Evolutionary conservation across 1,284 basidiomycete species (phyloP).

Genomic region (Marasmius tenuissimus): DNA sequence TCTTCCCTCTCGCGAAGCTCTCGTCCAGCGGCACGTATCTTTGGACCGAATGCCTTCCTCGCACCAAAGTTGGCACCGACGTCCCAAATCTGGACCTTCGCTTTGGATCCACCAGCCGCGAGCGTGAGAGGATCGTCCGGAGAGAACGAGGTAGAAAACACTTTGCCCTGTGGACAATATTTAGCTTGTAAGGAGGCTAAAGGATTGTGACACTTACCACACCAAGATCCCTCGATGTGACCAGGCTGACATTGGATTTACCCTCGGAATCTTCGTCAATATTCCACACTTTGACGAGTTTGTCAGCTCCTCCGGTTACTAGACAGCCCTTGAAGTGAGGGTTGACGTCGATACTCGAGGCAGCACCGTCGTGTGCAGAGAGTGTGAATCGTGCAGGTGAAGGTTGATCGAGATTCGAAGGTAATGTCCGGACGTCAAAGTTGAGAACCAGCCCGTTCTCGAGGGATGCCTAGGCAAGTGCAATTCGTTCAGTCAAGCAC

Average conservation of each 20-base stretch:
- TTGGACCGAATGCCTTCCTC: constrained; percentile 75
- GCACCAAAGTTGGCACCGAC: constrained; percentile 77
- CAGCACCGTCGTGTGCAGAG: constrained; percentile 93
- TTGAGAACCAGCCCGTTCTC: constrained; percentile 92
- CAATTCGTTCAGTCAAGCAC: constrained; percentile 2
- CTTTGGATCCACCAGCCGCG: constrained; percentile 92
- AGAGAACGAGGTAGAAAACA: constrained; percentile 89
- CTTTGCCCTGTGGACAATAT: constrained; percentile 71
- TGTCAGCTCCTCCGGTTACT: constrained; percentile 93
- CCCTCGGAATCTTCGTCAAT: constrained; percentile 67
- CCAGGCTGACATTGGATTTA: constrained; percentile 83
- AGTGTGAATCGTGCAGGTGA: constrained; percentile 84
- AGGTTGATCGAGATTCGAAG: constrained; percentile 59
- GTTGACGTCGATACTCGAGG: constrained; percentile 90
- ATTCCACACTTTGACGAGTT: constrained; percentile 95
- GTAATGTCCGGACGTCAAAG: constrained; percentile 86
- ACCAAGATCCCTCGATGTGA: constrained; percentile 89
- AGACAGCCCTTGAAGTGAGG: constrained; percentile 90
- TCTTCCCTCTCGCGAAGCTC: constrained; percentile 63
- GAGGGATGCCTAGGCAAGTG: constrained; percentile 68
- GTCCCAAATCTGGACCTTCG: constrained; percentile 95
- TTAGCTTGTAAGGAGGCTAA: constrained; percentile 2
- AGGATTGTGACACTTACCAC: constrained; percentile 61
- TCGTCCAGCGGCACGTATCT: constrained; percentile 70
- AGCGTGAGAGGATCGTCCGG: constrained; percentile 94